Percentiles rank a stretch among this genome's conserved stretches.
Conservation (phyloP, 768 basidiomycete genomes). For the Filobasidium wieringae region DNA sequence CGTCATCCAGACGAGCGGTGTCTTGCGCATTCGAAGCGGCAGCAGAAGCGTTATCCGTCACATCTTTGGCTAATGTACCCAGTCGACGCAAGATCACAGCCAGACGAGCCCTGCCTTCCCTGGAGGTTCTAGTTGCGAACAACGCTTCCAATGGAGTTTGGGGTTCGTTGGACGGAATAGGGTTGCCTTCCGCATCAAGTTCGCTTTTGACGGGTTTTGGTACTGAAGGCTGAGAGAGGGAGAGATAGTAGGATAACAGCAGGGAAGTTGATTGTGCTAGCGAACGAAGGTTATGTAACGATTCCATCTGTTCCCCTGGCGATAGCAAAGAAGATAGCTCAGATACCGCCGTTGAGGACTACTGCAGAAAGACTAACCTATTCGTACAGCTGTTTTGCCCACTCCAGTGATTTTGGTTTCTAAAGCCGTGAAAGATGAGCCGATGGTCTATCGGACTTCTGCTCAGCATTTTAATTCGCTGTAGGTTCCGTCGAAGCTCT, state of each 20-base stretch:
- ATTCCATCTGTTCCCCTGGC: constrained; percentile 87
- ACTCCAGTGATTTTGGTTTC: constrained; percentile 85
- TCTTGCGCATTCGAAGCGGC: constrained; percentile 11
- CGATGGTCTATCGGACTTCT: constrained; percentile 55
- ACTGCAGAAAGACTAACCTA: constrained; percentile 48
- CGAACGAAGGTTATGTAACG: constrained; percentile 79
- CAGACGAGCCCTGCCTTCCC: constrained; percentile 75
- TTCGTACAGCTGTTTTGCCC: constrained; percentile 82
- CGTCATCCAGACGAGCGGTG: constrained; percentile 1
- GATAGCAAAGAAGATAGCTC: background rate
- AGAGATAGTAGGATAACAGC: constrained; percentile 84
- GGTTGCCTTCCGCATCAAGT: constrained; percentile 1
- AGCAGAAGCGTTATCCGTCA: constrained; percentile 47
- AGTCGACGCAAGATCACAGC: constrained; percentile 76
- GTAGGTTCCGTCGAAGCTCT: background rate
- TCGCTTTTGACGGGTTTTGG: constrained; percentile 13
- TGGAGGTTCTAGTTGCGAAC: constrained; percentile 46
- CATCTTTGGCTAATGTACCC: constrained; percentile 79
- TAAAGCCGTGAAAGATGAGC: constrained; percentile 76
- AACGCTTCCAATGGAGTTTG: constrained; percentile 58
- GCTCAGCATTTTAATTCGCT: background rate
- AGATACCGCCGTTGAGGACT: background rate
- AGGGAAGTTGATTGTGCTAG: constrained; percentile 89
- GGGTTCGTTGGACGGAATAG: constrained; percentile 46
- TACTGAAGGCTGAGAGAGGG: constrained; percentile 49